A percentile compares a stretch with the other conserved stretches of the same genome.
Conservation (phyloP, 2,329 filamentous ascomycete species). For the Aspergillus sojae region DNA sequence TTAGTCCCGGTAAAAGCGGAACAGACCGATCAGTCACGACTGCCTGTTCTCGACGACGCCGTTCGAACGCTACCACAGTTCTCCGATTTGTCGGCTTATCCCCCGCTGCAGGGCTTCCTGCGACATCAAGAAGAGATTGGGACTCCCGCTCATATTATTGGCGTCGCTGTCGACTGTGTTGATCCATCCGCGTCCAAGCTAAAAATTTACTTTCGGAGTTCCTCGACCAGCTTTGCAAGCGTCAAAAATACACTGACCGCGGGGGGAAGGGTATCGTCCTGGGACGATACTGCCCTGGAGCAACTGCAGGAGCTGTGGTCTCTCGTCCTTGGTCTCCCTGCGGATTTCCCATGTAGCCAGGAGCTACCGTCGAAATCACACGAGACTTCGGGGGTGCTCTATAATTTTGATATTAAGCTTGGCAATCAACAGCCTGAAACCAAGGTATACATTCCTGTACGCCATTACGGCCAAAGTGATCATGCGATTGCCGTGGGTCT, state of each 20-base stretch:
- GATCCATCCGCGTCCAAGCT: not conserved
- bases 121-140: not conserved
- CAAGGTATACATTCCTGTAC: conserved; percentile 11
- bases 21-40: not conserved
- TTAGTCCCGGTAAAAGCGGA: not conserved
- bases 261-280: not conserved
- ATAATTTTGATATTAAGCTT: conserved; percentile 6
- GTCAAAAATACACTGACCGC: not conserved
- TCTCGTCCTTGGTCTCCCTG: not conserved
- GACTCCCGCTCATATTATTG: not conserved
- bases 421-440: conserved; percentile 6
- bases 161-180: not conserved
- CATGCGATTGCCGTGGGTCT: not conserved
- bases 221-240: not conserved
- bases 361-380: not conserved
- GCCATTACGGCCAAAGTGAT: conserved; percentile 9
- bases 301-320: conserved; percentile 6
- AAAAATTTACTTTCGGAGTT: not conserved
- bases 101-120: not conserved
- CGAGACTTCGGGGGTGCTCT: conserved; percentile 6
- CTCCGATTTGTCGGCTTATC: not conserved
- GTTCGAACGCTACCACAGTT: not conserved
- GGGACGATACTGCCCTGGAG: not conserved
- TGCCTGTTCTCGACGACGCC: not conserved
- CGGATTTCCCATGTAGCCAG: not conserved